Percentiles rank a stretch among this genome's conserved stretches.
Conservation (phyloP, 73 alveolate genomes). For the Tetrahymena borealis region DNA sequence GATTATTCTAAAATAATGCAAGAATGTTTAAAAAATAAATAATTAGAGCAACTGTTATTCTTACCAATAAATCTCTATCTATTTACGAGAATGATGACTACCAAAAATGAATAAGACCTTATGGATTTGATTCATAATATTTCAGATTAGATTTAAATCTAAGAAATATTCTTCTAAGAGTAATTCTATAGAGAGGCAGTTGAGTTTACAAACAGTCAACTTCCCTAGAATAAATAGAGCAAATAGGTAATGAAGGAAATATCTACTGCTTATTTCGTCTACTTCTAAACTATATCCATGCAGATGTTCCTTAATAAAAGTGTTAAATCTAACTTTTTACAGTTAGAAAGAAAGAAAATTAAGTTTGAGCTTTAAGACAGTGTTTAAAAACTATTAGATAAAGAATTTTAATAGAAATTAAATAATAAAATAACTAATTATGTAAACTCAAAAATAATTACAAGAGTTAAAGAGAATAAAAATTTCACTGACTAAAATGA, state of each 20-base stretch:
- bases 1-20: background rate
- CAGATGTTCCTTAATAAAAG: background rate
- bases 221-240: background rate
- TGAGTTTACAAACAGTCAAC: background rate
- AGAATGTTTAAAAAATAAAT: background rate
- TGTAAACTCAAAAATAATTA: background rate
- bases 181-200: background rate
- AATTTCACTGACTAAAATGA: background rate
- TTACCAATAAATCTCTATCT: background rate
- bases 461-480: background rate
- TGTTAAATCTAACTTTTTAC: background rate
- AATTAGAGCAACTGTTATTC: background rate
- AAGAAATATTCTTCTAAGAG: background rate
- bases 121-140: background rate
- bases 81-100: background rate
- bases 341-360: background rate
- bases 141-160: background rate
- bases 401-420: too few species aligned
- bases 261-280: background rate
- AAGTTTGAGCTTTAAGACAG: background rate
- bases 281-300: background rate
- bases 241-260: background rate
- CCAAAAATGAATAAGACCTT: background rate
- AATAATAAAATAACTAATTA: background rate
- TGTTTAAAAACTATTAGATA: background rate